Evolutionary conservation across 768 basidiomycete species (phyloP), one percentile per base, ranked within the genome.

Genomic region (Amanita pallidorosea): DNA sequence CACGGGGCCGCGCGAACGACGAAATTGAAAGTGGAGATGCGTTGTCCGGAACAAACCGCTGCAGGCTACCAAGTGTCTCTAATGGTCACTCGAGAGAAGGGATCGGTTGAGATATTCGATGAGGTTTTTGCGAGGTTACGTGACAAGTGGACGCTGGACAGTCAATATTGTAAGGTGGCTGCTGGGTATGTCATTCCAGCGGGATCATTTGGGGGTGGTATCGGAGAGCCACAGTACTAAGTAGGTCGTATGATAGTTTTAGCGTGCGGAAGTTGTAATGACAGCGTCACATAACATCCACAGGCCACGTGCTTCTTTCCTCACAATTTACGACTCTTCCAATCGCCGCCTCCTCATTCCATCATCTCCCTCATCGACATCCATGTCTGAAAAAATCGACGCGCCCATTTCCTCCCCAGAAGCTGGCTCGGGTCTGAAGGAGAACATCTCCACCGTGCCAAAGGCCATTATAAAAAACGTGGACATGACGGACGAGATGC

Each of bases 401-500:
- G 75, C 73, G 61, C 74, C 73, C 52, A 77, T 73, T 23, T 74
- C 80, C 29, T 75, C 79, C 53, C 72, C 74, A 59, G 80, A 83
- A 57, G 61, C 61, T 50, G 59, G 57, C 44, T 57, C 62, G 18
- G 64, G 64, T 35, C 65, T 74, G 40, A 66, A 63, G 55, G 71
- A 70, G 49, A 65, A 65, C 53, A 58, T 59, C 44, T 67, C 71
- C 58, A 56, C 61, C 37, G 73, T 73, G 34, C 78, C 82, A 53
- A 93, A 92, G 64, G 91, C 92, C 54, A 84, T 88, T 71, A 91
- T 97, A 63, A 96, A 96, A 72, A 92, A 88, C 62, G 90, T 94
- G 55, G 94, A 97, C 70, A 96, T 96, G 93, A 77, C 71, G 60
- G 92, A 96, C 59, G 91, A 95, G 63, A 87, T 96, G 90, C 92